Evolutionary conservation across 129 eudicot species (phyloP).

Genomic region (Deinandra increscens): DNA sequence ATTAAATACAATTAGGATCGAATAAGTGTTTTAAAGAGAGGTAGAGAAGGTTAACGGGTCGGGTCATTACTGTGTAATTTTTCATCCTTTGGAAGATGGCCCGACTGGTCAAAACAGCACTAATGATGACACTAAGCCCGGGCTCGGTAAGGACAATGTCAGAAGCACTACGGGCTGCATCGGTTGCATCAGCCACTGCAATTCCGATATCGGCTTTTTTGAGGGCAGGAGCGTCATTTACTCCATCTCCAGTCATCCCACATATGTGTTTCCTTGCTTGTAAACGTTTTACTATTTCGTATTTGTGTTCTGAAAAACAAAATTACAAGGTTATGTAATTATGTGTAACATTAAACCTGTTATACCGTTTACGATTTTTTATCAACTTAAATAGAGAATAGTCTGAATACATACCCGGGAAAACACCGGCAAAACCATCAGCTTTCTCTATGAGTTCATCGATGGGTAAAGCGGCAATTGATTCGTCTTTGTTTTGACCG

Average conservation of each 20-base stretch:
- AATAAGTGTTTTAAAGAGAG: neutral
- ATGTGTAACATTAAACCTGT: neutral
- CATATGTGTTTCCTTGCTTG: slow-evolving; percentile 78
- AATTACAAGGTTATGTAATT: neutral
- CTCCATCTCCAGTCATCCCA: slow-evolving; percentile 84
- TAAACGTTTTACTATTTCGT: slow-evolving; percentile 65
- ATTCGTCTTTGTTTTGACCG: slow-evolving; percentile 96
- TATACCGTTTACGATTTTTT: neutral
- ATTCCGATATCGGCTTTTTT: slow-evolving; percentile 76
- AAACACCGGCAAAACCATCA: slow-evolving; percentile 99
- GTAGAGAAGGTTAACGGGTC: neutral
- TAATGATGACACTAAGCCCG: slow-evolving; percentile 69
- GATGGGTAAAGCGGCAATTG: slow-evolving; percentile 84
- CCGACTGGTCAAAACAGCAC: slow-evolving; percentile 75
- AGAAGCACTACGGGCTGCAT: slow-evolving; percentile 81
- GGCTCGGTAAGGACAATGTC: slow-evolving; percentile 81
- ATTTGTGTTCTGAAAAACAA: slow-evolving; percentile 55
- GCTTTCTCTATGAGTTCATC: slow-evolving; percentile 98
- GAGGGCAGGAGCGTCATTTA: slow-evolving; percentile 74
- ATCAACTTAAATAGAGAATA: neutral
- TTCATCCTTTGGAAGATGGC: slow-evolving; percentile 80
- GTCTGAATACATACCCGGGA: slow-evolving; percentile 81
- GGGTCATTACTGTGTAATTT: slow-evolving; percentile 52
- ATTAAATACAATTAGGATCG: neutral
- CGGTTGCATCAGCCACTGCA: slow-evolving; percentile 78